Conservation (phyloP, 805 yeast species). For the Candida multigemmis region DNA sequence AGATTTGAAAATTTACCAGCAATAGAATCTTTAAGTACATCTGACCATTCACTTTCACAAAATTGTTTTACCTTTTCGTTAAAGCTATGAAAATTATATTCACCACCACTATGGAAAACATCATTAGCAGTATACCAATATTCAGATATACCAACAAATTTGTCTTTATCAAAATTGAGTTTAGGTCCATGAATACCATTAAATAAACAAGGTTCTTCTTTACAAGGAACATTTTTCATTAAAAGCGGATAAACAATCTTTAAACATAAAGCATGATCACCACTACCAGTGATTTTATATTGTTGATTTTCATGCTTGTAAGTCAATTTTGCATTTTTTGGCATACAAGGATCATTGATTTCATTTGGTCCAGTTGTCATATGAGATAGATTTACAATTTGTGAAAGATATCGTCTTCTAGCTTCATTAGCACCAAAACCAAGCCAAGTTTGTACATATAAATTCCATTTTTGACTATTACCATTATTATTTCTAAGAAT, state of each 20-base stretch:
- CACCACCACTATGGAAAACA: conserved; percentile 81
- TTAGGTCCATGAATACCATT: conserved; percentile 94
- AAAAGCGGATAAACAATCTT: conserved; percentile 67
- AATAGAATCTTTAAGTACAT: conserved; percentile 37
- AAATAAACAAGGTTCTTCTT: conserved; percentile 83
- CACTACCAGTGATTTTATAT: conserved; percentile 61
- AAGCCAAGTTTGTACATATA: conserved; percentile 93
- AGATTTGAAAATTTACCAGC: conserved; percentile 53
- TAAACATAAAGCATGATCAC: conserved; percentile 69
- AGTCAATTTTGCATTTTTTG: conserved; percentile 44
- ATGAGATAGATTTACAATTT: conserved; percentile 30
- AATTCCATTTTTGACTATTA: conserved; percentile 62
- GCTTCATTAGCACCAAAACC: conserved; percentile 98
- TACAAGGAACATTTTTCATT: conserved; percentile 72
- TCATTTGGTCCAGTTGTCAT: conserved; percentile 4
- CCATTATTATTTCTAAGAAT: conserved; percentile 66
- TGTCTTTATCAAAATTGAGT: conserved; percentile 69
- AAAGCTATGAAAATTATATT: conserved; percentile 66
- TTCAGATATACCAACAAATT: conserved; percentile 89
- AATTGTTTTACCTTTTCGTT: conserved; percentile 57
- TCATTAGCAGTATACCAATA: conserved; percentile 97
- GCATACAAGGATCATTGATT: conserved; percentile 74
- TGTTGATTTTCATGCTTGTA: conserved; percentile 37
- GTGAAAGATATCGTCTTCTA: conserved; percentile 57
- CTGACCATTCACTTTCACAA: conserved; percentile 71